Evolutionary conservation across 768 basidiomycete genomes (phyloP), one percentile per base, ranked within the genome.

Genomic region (Zangia roseola): DNA sequence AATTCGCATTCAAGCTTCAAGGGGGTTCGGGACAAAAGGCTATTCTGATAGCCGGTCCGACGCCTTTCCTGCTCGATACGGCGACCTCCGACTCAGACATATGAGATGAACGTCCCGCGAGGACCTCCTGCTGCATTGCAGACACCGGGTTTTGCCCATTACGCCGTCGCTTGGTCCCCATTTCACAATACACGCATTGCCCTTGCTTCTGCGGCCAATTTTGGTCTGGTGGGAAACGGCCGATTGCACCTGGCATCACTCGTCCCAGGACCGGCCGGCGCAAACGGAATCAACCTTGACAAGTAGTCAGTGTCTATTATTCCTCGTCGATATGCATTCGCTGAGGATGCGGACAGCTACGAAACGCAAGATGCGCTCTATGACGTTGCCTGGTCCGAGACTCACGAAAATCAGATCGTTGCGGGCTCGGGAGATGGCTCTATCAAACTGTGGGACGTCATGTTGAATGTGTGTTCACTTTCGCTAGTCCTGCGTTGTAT

Each of bases 201-300:
- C 2, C 72, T 92, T 28, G 88, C 91, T 5, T 90, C 90, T 6
- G 78, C 91, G 0, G 90, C 93, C 23, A 95, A 97, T 69, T 97
- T 92, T 67, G 95, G 95, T 3, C 77, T 98, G 5, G 89, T 97
- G 26, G 95, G 95, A 21, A 97, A 97, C 69, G 95, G 95, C 1
- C 77, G 94, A n/a, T 63, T 97, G 36, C 88, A 86, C 64, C 64
- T 87, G 20, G 76, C 78, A 44, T 80, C 83, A 2, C 69, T 83
- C 19, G 69, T 65, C 21, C 72, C 77, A 23, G 76, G 73, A 14
- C 79, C 77, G 1, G 71, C 70, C 25, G 76, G 77, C 13, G 43
- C 67, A 20, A 70, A 75, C 21, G 64, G 54, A 21, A 48, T 87
- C 49, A 75, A 71, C 37, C 48, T 89, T 42, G 84, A 90, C 59